These are phyloP conservation scores for Populus ilicifolia DNA, from an alignment of 345 rosid genomes.

Conservation along the genomic window DNA sequence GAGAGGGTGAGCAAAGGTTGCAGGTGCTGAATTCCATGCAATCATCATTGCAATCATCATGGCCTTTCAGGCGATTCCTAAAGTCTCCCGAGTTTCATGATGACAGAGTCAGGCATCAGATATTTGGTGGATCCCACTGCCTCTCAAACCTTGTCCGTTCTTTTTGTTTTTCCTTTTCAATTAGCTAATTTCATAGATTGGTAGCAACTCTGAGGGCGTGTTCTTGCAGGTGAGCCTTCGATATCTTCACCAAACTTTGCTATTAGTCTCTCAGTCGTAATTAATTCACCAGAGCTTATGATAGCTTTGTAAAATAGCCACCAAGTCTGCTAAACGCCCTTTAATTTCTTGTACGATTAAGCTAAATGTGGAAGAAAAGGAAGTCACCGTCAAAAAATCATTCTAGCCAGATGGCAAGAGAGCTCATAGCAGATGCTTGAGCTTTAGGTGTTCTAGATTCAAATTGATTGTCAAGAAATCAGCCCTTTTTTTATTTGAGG, in stretches of 20 bases:
- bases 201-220: not conserved
- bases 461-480: not conserved
- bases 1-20: constrained; percentile 34
- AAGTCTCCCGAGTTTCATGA: constrained; percentile 59
- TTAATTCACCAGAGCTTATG: not conserved
- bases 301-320: not conserved
- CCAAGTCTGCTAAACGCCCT: not conserved
- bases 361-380: not conserved
- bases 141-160: constrained; percentile 31
- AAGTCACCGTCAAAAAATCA: not conserved
- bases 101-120: constrained; percentile 71
- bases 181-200: not conserved
- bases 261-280: not conserved
- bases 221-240: constrained; percentile 28
- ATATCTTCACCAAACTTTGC: constrained; percentile 43
- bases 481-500: too few relatives aligned
- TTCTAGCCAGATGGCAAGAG: not conserved
- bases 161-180: not conserved
- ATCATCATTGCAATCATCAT: constrained; percentile 88
- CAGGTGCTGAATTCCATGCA: constrained; percentile 81
- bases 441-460: not conserved
- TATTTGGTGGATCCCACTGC: constrained; percentile 52
- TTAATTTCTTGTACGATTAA: not conserved
- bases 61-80: constrained; percentile 61
- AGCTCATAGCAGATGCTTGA: not conserved